A percentile compares a stretch with the other conserved stretches of the same genome.
These are phyloP conservation scores for Ceratobasidium papillatum DNA, from an alignment of 1,284 basidiomycete genomes.

Conservation along the genomic window DNA sequence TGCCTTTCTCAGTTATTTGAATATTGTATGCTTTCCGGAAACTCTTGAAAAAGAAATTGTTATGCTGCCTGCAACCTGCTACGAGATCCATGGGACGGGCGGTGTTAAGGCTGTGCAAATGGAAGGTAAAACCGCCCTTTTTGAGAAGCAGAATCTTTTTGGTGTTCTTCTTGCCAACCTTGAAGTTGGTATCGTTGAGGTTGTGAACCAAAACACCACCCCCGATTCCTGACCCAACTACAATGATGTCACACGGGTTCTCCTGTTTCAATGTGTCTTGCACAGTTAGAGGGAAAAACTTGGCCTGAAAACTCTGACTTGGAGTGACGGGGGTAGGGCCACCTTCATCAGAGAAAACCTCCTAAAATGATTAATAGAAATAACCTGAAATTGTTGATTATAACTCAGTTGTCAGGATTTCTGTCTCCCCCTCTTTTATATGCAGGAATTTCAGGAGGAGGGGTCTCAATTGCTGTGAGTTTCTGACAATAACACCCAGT, in stretches of 20 bases:
- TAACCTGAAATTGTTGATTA: too few relatives aligned
- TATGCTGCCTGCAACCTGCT: slow-evolving; percentile 44
- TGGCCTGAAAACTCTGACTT: too few relatives aligned
- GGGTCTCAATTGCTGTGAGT: too few relatives aligned
- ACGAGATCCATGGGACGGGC: slow-evolving; percentile 43
- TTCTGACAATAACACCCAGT: too few relatives aligned
- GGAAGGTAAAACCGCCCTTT: slow-evolving; percentile 44
- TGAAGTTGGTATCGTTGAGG: slow-evolving; percentile 44
- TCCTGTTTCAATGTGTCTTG: slow-evolving; percentile 13
- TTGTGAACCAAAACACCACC: slow-evolving; percentile 44
- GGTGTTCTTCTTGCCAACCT: slow-evolving; percentile 37
- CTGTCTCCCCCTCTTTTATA: too few relatives aligned
- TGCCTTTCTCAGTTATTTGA: neutral
- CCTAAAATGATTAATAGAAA: too few relatives aligned
- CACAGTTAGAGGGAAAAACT: slow-evolving; percentile 41
- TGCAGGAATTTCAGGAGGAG: too few relatives aligned
- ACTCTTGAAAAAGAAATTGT: slow-evolving; percentile 45
- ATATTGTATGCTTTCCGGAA: slow-evolving; percentile 43
- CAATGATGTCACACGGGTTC: slow-evolving; percentile 46
- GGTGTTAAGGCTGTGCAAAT: slow-evolving; percentile 46
- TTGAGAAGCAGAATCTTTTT: slow-evolving; percentile 46
- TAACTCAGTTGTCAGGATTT: too few relatives aligned
- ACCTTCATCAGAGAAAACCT: too few relatives aligned
- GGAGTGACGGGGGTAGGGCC: too few relatives aligned
- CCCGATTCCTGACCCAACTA: slow-evolving; percentile 46